phyloP scores from a whole-genome alignment of 2,329 filamentous ascomycete genomes.

The Colletotrichum melonis region DNA sequence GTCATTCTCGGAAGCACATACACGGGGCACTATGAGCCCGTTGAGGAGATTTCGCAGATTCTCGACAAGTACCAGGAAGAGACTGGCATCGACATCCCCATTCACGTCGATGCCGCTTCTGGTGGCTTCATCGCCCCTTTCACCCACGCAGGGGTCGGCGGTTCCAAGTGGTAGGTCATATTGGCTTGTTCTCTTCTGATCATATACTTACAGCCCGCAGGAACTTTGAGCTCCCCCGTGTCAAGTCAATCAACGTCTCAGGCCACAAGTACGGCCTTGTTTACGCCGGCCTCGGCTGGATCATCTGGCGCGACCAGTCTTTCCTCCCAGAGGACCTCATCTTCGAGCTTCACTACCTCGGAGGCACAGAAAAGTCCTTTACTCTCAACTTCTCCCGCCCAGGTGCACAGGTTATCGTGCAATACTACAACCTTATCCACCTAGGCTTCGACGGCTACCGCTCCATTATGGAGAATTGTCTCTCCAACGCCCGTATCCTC shows the following conservation, averaged over 20 bases:
- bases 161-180: constrained; percentile 64
- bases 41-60: constrained; percentile 74
- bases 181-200: not conserved
- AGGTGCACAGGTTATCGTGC: constrained; percentile 75
- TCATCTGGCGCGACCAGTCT: constrained; percentile 74
- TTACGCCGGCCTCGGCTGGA: constrained; percentile 77
- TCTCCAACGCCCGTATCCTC: constrained; percentile 72
- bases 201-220: constrained; percentile 37
- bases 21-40: constrained; percentile 79
- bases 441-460: constrained; percentile 75
- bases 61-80: constrained; percentile 71
- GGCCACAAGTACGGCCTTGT: constrained; percentile 73
- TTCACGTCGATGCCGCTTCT: constrained; percentile 73
- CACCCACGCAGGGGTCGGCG: constrained; percentile 64
- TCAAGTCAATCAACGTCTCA: constrained; percentile 75
- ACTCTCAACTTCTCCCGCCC: constrained; percentile 80
- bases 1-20: constrained; percentile 79
- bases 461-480: constrained; percentile 73
- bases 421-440: constrained; percentile 80
- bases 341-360: constrained; percentile 78
- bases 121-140: constrained; percentile 73
- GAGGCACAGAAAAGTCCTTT: constrained; percentile 75
- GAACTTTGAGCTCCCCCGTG: constrained; percentile 71
- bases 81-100: constrained; percentile 74
- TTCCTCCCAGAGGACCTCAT: constrained; percentile 75